Base-by-base conservation (phyloP, 306 rosid genomes). In the Cucurbita argyrosperma region DNA sequence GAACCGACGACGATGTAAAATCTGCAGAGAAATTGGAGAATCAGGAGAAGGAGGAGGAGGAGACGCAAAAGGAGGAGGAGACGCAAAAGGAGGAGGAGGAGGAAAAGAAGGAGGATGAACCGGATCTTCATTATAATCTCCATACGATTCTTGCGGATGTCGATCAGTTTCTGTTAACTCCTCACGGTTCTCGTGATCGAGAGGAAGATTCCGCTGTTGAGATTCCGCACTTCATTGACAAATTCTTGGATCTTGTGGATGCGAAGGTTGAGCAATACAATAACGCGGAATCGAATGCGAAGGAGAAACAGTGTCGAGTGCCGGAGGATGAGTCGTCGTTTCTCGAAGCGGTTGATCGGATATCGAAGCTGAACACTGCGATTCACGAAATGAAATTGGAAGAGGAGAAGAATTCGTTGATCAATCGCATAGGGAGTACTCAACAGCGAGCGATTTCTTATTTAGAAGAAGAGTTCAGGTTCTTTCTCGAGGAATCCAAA, bases 391-490 rank as follows among this genome's bases (percentile, higher is more conserved):
- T 65, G 39, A 65, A 82, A 78, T 75, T 50, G 10, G 76, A 82
- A 3, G 82, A 57, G 13, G 35, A 19, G 52, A 77, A 67, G 35
- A 70, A 57, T 7, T 75, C 75, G 53, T 52, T 86, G 79, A 40
- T 84, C 57, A 92, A 92, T 26, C 89, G 85, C 72, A 63, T 82
- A 1, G 83, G 86, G 1, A 53, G 23, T 43, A 78, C 84, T 57
- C 90, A 88, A 11, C 88, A 88, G 71, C 81, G 86, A 58, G 78
- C 76, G 7, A 81, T 89, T 85, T 35, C 88, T 12, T 78, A 73
- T 85, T 77, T 92, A 72, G 96, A 92, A 70, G 96, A 92, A 12
- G 91, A 86, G 30, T 88, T 92, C 76, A 78, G 91, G 2, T 5
- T 77, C 15, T 73, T 89, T 15, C 60, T 89, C 10, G 97, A 91